A percentile compares a stretch with the other conserved stretches of the same genome.
phyloP scores from a whole-genome alignment of 2,329 filamentous ascomycete genomes.

The Arthrobotrys sphaeroides region DNA sequence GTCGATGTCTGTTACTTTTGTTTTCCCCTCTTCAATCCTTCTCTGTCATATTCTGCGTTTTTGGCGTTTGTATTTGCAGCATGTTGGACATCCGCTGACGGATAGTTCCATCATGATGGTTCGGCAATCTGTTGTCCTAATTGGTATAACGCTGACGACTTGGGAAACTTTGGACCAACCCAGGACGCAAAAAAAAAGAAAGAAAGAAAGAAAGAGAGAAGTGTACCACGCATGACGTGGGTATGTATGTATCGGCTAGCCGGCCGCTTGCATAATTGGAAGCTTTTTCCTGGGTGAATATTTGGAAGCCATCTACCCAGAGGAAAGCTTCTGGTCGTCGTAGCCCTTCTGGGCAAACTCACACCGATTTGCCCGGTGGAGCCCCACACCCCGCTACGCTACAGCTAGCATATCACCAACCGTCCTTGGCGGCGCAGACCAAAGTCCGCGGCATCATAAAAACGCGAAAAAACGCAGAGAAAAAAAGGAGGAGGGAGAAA shows the following conservation, averaged over 20 bases:
- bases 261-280: background rate
- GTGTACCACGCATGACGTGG: background rate
- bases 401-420: no score
- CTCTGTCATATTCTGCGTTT: background rate
- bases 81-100: background rate
- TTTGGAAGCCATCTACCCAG: no score
- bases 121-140: background rate
- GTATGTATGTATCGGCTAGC: background rate
- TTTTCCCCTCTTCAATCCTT: no score
- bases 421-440: background rate
- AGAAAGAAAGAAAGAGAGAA: no score
- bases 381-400: constrained; percentile 14
- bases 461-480: constrained; percentile 28
- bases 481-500: constrained; percentile 1
- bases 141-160: background rate
- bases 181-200: no score
- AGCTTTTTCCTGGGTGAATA: background rate
- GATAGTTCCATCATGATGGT: background rate
- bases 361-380: no score
- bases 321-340: background rate
- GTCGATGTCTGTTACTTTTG: no score
- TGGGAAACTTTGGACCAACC: background rate
- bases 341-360: background rate
- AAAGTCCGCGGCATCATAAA: background rate
- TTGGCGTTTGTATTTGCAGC: background rate